Conservation (phyloP, 2,329 filamentous ascomycete species). For the Clonostachys byssicola region DNA sequence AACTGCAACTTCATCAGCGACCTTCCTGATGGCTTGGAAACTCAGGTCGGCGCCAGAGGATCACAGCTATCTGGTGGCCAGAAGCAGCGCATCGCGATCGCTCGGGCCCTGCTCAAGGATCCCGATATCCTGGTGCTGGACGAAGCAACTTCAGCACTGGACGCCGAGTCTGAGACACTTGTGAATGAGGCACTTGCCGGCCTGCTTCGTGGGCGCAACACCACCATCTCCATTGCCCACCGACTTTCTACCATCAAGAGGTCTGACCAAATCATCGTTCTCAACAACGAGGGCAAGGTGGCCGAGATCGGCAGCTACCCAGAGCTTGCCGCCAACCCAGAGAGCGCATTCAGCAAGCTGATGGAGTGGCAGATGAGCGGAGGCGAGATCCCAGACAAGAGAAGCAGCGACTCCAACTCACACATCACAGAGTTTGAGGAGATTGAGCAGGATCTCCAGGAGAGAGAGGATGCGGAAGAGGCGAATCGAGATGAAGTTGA, state of each 20-base stretch:
- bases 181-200: slow-evolving; percentile 86
- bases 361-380: slow-evolving; percentile 99
- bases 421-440: slow-evolving; percentile 48
- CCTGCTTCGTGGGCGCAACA: slow-evolving; percentile 82
- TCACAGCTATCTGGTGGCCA: slow-evolving; percentile 94
- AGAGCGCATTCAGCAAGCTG: slow-evolving; percentile 86
- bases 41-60: slow-evolving; percentile 85
- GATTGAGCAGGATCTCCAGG: slow-evolving; percentile 33
- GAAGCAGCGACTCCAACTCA: slow-evolving; percentile 20
- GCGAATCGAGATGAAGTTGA: too few species aligned
- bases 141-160: slow-evolving; percentile 91
- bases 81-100: slow-evolving; percentile 97
- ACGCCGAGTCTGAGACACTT: slow-evolving; percentile 94
- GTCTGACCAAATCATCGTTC: slow-evolving; percentile 89
- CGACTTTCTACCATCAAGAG: slow-evolving; percentile 94
- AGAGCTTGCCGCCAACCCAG: slow-evolving; percentile 65
- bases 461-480: neutral
- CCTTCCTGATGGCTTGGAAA: slow-evolving; percentile 93
- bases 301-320: slow-evolving; percentile 86
- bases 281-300: slow-evolving; percentile 80
- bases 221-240: slow-evolving; percentile 96
- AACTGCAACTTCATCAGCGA: slow-evolving; percentile 97
- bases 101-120: slow-evolving; percentile 87
- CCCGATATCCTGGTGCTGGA: slow-evolving; percentile 96
- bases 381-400: slow-evolving; percentile 53